Base-by-base conservation (phyloP, 305 asterid species). In the Stenogyne calaminthoides region DNA sequence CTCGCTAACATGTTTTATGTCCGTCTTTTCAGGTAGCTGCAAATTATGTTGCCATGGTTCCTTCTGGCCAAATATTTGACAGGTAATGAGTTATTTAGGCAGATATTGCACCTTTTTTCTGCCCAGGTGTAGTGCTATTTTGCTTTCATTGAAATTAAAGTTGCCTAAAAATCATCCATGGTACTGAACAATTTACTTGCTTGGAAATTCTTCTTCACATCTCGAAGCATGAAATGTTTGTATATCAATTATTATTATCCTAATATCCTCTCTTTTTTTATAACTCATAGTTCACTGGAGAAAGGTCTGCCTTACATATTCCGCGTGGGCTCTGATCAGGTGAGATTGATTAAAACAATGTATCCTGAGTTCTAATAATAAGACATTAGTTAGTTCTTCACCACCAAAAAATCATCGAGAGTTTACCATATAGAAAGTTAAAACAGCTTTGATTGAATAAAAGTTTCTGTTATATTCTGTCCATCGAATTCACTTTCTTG, bases 311-410 rank as follows among this genome's bases (percentile, higher is more conserved):
- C 74, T 52, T 92, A 92, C 75, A 90, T 95, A 72, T 92, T 95
- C 81, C 93, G 97, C 10, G 94, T 92, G 6, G 99, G 99, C 15
- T 60, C 99, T 72, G 99, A 85, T 69, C 98, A 92, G 97, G 99
- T 95, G 82, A 84, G 77, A 71, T 55, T 19, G 6, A 54, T 8
- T 15, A 7, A 18, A 18, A 16, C 12, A 51, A 51, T 6, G 11
- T 51, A 16, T 59, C 37, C 47, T 47, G 22, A 61, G 67, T 46
- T 62, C 7, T 20, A 22, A 40, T 37, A 15, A 63, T 37, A 20
- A 36, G 54, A 25, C 39, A 1, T 52, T 6, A 18, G 14, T 37
- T n/a, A n/a, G n/a, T n/a, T 37, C 37, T 37, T 19, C 44, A 6
- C 47, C 44, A 10, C 29, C 73, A 11, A 18, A 16, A 54, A 39